Evolutionary conservation across 2,329 filamentous ascomycete species (phyloP).

Genomic region (Colletotrichum sansevieriae): DNA sequence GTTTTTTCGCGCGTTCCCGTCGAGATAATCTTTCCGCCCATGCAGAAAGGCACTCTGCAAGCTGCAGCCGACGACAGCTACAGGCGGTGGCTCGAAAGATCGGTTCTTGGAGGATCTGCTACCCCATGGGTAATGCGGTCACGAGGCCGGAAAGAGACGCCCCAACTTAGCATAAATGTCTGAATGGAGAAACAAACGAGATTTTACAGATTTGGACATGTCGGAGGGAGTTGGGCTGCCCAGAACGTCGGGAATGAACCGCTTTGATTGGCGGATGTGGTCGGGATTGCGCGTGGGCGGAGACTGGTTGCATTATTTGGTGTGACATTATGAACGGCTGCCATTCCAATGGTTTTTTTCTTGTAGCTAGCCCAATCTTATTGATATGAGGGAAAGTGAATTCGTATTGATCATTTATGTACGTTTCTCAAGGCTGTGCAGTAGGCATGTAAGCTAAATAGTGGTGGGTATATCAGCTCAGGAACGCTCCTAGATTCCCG

Average conservation of each 20-base stretch:
- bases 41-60: neutral
- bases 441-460: neutral
- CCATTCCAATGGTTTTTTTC: neutral
- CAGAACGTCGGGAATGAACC: constrained; percentile 22
- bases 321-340: constrained; percentile 6
- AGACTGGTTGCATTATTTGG: constrained; percentile 12
- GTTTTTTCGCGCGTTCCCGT: neutral
- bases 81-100: neutral
- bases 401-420: constrained; percentile 7
- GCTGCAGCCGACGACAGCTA: neutral
- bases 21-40: neutral
- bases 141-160: constrained; percentile 23
- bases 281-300: neutral
- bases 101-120: neutral
- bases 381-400: neutral
- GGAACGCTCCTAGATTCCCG: neutral
- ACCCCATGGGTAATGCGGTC: constrained; percentile 7
- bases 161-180: constrained; percentile 14
- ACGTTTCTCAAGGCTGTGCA: neutral
- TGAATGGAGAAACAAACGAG: constrained; percentile 22
- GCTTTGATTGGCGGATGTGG: constrained; percentile 31
- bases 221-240: neutral
- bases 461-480: neutral
- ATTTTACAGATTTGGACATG: neutral
- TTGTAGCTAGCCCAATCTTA: neutral